phyloP scores from a whole-genome alignment of 352 stramenopile species.

The Phytophthora idaei region DNA sequence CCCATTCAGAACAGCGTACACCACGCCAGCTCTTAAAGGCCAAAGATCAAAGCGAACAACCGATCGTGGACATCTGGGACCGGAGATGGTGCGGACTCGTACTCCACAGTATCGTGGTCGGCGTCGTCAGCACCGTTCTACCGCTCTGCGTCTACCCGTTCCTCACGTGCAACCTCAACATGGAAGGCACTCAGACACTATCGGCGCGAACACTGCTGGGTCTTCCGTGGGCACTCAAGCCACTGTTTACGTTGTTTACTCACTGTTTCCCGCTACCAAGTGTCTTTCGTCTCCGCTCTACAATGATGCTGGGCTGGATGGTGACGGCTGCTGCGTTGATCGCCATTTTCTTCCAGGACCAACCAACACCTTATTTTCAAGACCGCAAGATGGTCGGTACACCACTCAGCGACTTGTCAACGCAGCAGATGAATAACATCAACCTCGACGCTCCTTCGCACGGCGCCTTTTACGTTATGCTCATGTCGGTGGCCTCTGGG shows the following conservation, averaged over 20 bases:
- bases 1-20: slow-evolving; percentile 3
- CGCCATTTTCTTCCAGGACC: slow-evolving; percentile 41
- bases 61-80: slow-evolving; percentile 33
- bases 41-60: neutral
- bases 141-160: slow-evolving; percentile 66
- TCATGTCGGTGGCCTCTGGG: slow-evolving; percentile 73
- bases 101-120: slow-evolving; percentile 55
- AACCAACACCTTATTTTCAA: slow-evolving; percentile 54
- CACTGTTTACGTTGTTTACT: slow-evolving; percentile 47
- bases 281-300: slow-evolving; percentile 33
- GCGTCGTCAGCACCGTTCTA: slow-evolving; percentile 58
- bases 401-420: slow-evolving; percentile 32
- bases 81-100: slow-evolving; percentile 55
- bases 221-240: slow-evolving; percentile 59
- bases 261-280: slow-evolving; percentile 38
- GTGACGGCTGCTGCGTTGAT: slow-evolving; percentile 38
- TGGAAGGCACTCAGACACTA: slow-evolving; percentile 67
- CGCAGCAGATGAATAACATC: slow-evolving; percentile 36
- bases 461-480: slow-evolving; percentile 56
- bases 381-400: slow-evolving; percentile 38
- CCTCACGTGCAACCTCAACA: slow-evolving; percentile 70
- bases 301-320: slow-evolving; percentile 53
- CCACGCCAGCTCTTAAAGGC: slow-evolving; percentile 1
- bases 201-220: slow-evolving; percentile 56
- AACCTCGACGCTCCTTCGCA: slow-evolving; percentile 48